Base-by-base conservation (phyloP, 192 early-diverging fungal genomes). In the Rhizophlyctis rosea region DNA sequence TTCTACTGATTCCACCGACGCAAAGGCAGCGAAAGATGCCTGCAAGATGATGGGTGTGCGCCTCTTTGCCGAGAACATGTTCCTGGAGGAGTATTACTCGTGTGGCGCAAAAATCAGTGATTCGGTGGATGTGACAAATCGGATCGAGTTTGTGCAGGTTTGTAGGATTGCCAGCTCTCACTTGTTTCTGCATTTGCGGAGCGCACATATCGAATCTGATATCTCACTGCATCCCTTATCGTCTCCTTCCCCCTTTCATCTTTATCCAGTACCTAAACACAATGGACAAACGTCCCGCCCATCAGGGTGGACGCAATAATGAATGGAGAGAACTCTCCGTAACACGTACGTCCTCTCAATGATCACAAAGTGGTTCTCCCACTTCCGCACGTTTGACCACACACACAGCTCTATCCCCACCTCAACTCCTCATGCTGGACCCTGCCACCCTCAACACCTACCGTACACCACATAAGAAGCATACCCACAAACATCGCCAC, bases 291-390 rank as follows among this genome's bases (percentile, higher is more conserved):
- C 62, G 73, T 50, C 67, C 77, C 3, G 60, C 77, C 7, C 47
- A 77, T 35, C 24, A 67, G 49, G 80, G 80, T 16, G 80, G 80
- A 32, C 50, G 80, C 5, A 80, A 80, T 55, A 82, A 82, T 47
- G 70, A 59, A 1, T 82, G 80, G 80, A 23, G 80, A 25, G 76
- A 81, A 66, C 57, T 81, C 2, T 58, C 61, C 13, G 33, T 74
- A n/a, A 70, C 71, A 39, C 61, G 79, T 81, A 67, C 44, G 70
- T 31, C 18, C n/a, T 62, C 7, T 30, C 56, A 59, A 0, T 33
- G 34, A 25, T 34, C 21, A 2, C 14, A 18, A 57, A 14, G n/a
- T n/a, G n/a, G n/a, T n/a, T n/a, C n/a, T n/a, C n/a, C n/a, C n/a
- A n/a, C n/a, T n/a, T n/a, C n/a, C n/a, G n/a, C n/a, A n/a, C n/a